Evolutionary conservation across 2,329 filamentous ascomycete genomes (phyloP).

Genomic region (Diaporthe aspalathi): DNA sequence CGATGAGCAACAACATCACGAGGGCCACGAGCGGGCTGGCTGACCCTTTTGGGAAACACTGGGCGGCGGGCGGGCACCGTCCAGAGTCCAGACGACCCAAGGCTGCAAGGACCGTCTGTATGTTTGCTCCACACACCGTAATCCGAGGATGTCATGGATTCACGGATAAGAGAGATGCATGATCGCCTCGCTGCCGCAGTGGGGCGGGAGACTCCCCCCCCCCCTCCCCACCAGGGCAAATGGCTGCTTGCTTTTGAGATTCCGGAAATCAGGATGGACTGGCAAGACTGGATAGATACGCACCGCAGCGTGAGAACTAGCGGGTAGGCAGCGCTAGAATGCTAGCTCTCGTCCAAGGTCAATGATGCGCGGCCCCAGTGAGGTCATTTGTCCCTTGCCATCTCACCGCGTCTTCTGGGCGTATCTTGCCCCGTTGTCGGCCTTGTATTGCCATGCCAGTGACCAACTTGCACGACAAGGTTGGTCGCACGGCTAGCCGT

Average conservation of each 20-base stretch:
- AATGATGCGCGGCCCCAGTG: constrained; percentile 3
- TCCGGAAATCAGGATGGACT: constrained; percentile 14
- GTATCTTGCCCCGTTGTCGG: constrained; percentile 17
- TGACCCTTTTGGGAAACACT: constrained; percentile 1
- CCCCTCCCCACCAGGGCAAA: neutral
- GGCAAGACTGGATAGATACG: neutral
- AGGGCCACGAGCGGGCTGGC: neutral
- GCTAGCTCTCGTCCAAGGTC: constrained; percentile 8
- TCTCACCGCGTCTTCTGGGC: constrained; percentile 26
- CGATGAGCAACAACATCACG: neutral
- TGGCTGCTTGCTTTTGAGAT: neutral
- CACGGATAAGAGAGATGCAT: constrained; percentile 11
- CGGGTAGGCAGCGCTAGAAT: constrained; percentile 7
- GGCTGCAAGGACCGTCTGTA: too few species aligned
- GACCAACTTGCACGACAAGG: neutral
- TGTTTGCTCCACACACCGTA: constrained; percentile 9
- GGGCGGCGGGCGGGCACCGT: too few species aligned
- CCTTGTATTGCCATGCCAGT: neutral
- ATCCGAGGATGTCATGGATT: constrained; percentile 11
- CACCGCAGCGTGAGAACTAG: neutral
- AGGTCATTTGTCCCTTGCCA: constrained; percentile 21
- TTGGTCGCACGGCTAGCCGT: constrained; percentile 12
- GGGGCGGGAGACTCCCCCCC: too few species aligned
- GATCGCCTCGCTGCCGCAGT: constrained; percentile 26
- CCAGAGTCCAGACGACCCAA: too few species aligned